phyloP scores from a whole-genome alignment of 768 basidiomycete species.

The Boletus edulis region DNA sequence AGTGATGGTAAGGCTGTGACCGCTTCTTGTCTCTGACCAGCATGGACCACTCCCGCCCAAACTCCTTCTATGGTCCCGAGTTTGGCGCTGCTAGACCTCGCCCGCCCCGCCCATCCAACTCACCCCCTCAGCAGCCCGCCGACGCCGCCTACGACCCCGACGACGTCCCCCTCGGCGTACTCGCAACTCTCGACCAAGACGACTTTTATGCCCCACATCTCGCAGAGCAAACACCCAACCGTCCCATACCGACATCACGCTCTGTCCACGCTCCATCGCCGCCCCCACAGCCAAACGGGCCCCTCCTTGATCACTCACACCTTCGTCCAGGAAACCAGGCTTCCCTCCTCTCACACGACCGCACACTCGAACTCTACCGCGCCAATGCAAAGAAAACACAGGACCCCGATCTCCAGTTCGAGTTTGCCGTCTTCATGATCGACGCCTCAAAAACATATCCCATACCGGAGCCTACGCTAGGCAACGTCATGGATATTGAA shows the following conservation, averaged over 20 bases:
- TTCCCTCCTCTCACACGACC: slow-evolving; percentile 90
- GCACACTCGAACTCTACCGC: slow-evolving; percentile 95
- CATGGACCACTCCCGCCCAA: slow-evolving; percentile 37
- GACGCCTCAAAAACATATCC: slow-evolving; percentile 92
- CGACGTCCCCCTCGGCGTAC: slow-evolving; percentile 35
- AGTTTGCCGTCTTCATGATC: slow-evolving; percentile 98
- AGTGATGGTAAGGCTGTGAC: slow-evolving; percentile 12
- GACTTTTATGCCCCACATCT: slow-evolving; percentile 36
- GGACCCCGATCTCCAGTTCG: slow-evolving; percentile 96
- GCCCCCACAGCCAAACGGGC: slow-evolving; percentile 45
- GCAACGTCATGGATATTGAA: slow-evolving; percentile 79
- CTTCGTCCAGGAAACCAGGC: slow-evolving; percentile 91
- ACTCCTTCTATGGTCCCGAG: slow-evolving; percentile 33
- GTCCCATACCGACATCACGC: slow-evolving; percentile 44
- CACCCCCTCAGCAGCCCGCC: slow-evolving; percentile 25
- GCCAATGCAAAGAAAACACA: slow-evolving; percentile 98
- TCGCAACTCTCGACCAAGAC: slow-evolving; percentile 37
- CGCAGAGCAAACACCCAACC: slow-evolving; percentile 26
- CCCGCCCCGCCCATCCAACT: slow-evolving; percentile 17
- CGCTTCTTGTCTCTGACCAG: slow-evolving; percentile 13
- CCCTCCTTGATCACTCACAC: slow-evolving; percentile 88
- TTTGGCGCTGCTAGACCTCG: slow-evolving; percentile 14
- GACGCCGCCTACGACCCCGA: slow-evolving; percentile 39
- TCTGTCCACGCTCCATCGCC: slow-evolving; percentile 69
- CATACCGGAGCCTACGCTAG: slow-evolving; percentile 65